phyloP scores from a whole-genome alignment of 805 yeast genomes.

The Groenewaldozyma tartarivorans region DNA sequence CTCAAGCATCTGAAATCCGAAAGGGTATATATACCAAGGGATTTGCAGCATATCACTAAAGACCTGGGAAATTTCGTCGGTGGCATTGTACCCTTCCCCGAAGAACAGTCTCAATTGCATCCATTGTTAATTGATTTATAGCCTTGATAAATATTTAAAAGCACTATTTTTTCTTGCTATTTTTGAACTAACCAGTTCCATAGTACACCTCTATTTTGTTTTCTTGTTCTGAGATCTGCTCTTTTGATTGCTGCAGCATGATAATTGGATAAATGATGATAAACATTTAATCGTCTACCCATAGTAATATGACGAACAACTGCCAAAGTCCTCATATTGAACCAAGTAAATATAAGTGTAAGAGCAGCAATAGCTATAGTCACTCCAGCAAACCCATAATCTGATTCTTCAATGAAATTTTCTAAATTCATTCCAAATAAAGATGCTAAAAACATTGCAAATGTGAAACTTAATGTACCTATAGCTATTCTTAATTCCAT shows the following conservation, averaged over 20 bases:
- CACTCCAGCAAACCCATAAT: slow-evolving; percentile 55
- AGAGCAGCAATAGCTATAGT: slow-evolving; percentile 35
- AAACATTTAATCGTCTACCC: slow-evolving; percentile 29
- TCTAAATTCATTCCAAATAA: slow-evolving; percentile 94
- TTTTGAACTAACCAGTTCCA: slow-evolving; percentile 18
- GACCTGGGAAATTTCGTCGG: slow-evolving; percentile 10
- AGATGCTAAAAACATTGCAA: slow-evolving; percentile 78
- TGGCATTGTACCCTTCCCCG: too few relatives aligned
- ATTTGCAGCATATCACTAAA: slow-evolving; percentile 9
- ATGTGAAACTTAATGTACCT: slow-evolving; percentile 75
- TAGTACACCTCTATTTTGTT: slow-evolving; percentile 4
- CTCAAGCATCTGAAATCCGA: slow-evolving; percentile 41
- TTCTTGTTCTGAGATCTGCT: slow-evolving; percentile 7
- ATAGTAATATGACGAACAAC: slow-evolving; percentile 64
- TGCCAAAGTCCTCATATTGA: slow-evolving; percentile 48
- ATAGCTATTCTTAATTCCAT: slow-evolving; percentile 75
- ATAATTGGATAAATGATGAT: background rate
- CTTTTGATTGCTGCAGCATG: background rate
- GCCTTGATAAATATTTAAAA: too few relatives aligned
- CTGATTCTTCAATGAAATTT: slow-evolving; percentile 78
- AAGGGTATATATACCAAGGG: slow-evolving; percentile 16
- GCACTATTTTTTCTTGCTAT: too few relatives aligned
- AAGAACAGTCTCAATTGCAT: too few relatives aligned
- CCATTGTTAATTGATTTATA: too few relatives aligned
- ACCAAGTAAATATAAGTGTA: slow-evolving; percentile 34